Base-by-base conservation (phyloP, 2,329 filamentous ascomycete genomes). In the Aspergillus sp. region DNA sequence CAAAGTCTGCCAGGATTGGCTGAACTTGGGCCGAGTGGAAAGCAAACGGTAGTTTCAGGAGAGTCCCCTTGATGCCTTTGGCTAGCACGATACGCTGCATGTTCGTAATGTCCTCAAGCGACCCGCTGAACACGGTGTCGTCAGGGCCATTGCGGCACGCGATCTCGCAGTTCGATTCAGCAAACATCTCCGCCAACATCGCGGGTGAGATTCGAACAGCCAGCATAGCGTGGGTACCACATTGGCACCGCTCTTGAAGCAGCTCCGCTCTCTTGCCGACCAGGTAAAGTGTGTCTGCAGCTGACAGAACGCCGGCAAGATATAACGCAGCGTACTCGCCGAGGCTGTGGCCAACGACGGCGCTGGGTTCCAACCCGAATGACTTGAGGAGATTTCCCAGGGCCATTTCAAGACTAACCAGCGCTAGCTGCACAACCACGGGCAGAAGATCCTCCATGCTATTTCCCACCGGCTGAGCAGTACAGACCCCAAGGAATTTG, bases 261-360 rank as follows among this genome's bases (percentile, higher is more conserved):
- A 57, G 29, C 4, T 29, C 13, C 5, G 49, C 52, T 2, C 55
- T 30, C 11, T 37, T 34, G 1, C 52, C 54, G 4, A 51, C 48
- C 1, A 59, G 42, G 17, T 38, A 53, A 4, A 58, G 31, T 2
- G 48, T 33, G 24, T 57, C 51, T 3, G 16, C 27, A 1, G 29
- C 38, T 1, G 45, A 45, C 2, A 57, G 22, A 0, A 52, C 49
- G 3, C 52, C 53, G 1, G 52, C 45, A 2, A 33, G 41, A 16
- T 41, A 20, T 2, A 57, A 24, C 1, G 53, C 52, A 6, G 53
- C 44, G 35, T 54, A 57, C 28, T 58, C 52, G 4, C 55, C 55
- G 0, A 59, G 33, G 28, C 53, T 57, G 30, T 49, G 52, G 4
- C 54, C 54, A 12, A 55, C 30, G 10, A 54, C 48, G 1, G 33